These are phyloP conservation scores for Colletotrichum chlorophyti DNA, from an alignment of 2,329 filamentous ascomycete genomes.

Conservation along the genomic window DNA sequence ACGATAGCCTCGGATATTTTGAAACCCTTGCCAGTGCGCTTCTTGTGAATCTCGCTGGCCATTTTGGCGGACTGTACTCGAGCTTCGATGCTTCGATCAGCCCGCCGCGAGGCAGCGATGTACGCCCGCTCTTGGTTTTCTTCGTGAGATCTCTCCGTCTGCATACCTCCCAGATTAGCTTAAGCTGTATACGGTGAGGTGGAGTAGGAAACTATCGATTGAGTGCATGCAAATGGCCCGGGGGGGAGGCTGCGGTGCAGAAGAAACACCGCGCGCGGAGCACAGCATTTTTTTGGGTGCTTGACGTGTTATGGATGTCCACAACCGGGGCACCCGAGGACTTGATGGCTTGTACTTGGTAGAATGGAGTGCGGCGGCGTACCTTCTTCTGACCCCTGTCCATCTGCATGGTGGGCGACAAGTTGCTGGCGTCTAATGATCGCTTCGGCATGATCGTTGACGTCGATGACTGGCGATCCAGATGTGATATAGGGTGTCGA, in stretches of 20 bases:
- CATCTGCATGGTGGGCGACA: constrained; percentile 37
- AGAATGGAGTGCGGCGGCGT: constrained; percentile 21
- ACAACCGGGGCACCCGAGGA: neutral
- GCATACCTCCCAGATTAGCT: neutral
- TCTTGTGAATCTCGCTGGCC: constrained; percentile 90
- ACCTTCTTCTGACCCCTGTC: constrained; percentile 39
- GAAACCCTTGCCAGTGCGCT: constrained; percentile 82
- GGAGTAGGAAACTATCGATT: no score
- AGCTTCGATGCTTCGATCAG: constrained; percentile 86
- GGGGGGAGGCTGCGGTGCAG: no score
- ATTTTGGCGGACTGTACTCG: constrained; percentile 85
- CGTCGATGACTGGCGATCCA: constrained; percentile 12
- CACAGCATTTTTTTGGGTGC: no score
- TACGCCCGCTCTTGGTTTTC: constrained; percentile 90
- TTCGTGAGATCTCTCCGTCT: constrained; percentile 79
- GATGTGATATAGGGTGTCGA: constrained; percentile 8
- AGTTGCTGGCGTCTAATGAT: constrained; percentile 38
- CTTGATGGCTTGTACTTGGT: no score
- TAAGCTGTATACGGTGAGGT: neutral
- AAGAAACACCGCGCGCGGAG: no score
- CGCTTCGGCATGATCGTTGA: constrained; percentile 45
- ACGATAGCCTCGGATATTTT: constrained; percentile 81
- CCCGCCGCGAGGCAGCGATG: constrained; percentile 86
- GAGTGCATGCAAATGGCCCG: no score
- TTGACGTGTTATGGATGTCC: no score